phyloP scores from a whole-genome alignment of 169 alveolate genomes.

The Pseudocohnilembus persalinus region DNA sequence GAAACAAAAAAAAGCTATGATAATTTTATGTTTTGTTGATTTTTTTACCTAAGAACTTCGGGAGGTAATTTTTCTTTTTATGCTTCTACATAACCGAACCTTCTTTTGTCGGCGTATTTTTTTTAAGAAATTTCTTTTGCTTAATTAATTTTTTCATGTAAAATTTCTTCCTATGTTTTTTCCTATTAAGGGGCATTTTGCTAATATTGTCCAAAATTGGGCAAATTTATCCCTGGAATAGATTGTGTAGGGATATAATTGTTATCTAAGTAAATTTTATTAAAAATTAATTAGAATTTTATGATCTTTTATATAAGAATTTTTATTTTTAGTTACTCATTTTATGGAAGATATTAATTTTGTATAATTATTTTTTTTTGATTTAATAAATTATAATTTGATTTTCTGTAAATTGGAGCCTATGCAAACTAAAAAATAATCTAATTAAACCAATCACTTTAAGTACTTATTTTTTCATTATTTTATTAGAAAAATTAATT shows the following conservation, averaged over 20 bases:
- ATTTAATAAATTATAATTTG: too few species aligned
- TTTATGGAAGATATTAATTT: too few species aligned
- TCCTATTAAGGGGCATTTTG: neutral
- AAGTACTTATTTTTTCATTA: too few species aligned
- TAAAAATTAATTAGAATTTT: too few species aligned
- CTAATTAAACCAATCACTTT: too few species aligned
- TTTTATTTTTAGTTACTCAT: too few species aligned
- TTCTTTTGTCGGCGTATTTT: slow-evolving; percentile 64
- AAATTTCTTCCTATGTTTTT: slow-evolving; percentile 6
- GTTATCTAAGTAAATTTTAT: neutral
- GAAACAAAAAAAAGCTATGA: too few species aligned
- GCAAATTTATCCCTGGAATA: neutral
- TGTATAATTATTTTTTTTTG: too few species aligned
- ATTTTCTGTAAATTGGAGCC: too few species aligned
- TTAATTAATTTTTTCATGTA: slow-evolving; percentile 59
- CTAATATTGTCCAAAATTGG: neutral
- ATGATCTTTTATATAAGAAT: too few species aligned
- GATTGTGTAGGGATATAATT: neutral
- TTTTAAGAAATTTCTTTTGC: slow-evolving; percentile 59
- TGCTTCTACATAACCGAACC: slow-evolving; percentile 66
- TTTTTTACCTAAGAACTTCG: slow-evolving; percentile 92
- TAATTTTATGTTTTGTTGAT: neutral
- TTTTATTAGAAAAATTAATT: too few species aligned
- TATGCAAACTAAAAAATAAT: too few species aligned
- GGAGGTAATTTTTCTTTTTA: slow-evolving; percentile 95